phyloP scores from a whole-genome alignment of 352 stramenopile species.

The Pythium dissimile region DNA sequence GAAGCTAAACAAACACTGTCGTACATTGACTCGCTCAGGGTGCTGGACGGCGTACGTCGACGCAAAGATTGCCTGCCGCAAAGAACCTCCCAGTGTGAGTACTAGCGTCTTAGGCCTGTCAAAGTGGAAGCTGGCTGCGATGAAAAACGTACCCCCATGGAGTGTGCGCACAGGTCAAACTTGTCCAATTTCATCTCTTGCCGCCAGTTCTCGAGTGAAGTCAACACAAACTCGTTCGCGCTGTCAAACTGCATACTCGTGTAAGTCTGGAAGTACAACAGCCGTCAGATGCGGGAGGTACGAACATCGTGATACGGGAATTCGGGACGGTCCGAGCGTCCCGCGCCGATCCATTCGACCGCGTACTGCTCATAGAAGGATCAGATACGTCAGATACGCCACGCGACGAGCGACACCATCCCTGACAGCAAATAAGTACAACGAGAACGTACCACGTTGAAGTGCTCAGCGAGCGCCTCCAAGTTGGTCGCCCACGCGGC shows the following conservation, averaged over 20 bases:
- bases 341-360: slow-evolving; percentile 82
- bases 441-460: slow-evolving; percentile 68
- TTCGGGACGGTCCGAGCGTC: slow-evolving; percentile 73
- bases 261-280: not conserved
- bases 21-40: slow-evolving; percentile 59
- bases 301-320: slow-evolving; percentile 68
- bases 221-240: slow-evolving; percentile 69
- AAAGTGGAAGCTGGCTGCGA: no score
- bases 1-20: not conserved
- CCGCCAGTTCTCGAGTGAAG: slow-evolving; percentile 71
- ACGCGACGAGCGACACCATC: not conserved
- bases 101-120: no score
- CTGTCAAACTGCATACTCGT: slow-evolving; percentile 59
- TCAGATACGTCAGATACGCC: not conserved
- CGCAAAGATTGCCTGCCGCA: slow-evolving; percentile 70
- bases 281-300: slow-evolving; percentile 1
- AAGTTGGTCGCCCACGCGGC: slow-evolving; percentile 83
- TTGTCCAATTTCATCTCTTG: slow-evolving; percentile 64
- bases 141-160: slow-evolving; percentile 81
- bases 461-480: slow-evolving; percentile 66
- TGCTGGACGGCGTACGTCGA: slow-evolving; percentile 67
- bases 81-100: no score
- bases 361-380: slow-evolving; percentile 48
- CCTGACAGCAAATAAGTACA: not conserved
- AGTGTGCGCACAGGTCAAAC: slow-evolving; percentile 77